Evolutionary conservation across 768 basidiomycete genomes (phyloP), one percentile per base, ranked within the genome.

Genomic region (button mushroom (Agaricus bisporus)): DNA sequence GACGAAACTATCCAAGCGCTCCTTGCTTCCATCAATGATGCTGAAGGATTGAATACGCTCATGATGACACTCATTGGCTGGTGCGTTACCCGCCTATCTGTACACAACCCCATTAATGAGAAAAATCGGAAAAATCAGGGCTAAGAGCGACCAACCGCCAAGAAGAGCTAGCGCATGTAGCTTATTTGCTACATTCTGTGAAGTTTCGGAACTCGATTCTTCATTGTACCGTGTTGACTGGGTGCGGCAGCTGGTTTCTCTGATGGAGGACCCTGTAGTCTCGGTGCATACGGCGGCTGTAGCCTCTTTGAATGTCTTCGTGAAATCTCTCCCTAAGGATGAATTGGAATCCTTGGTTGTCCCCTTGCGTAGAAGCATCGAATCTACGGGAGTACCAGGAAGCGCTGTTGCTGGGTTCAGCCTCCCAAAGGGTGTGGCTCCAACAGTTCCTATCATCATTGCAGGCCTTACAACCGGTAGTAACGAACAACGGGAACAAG

Each of bases 401-500:
- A 73, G 75, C 17, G 71, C 70, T 5, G 91, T 98, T 4, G 86
- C 92, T 6, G 95, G 97, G 3, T 94, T 95, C 77, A 85, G 82
- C 51, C 72, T 89, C 11, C 78, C 82, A 12, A 95, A 93, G 66
- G 94, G 93, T 70, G 64, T 94, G 20, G 78, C 88, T 18, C 86
- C 93, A 0, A 76, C 85, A 5, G 87, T 97, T 0, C 91, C 91
- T 1, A 83, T 95, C 62, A 83, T 95, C 65, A 86, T 95, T 41
- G 88, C 91, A 3, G 95, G 95, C 60, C 86, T 98, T 35, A 92
- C 94, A 0, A 89, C 86, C 3, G 95, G 95, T 35, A 98, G 82
- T 66, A 95, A 95, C 68, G 95, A 98, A 56, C 92, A 93, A 63
- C 78, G 91, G 60, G 97, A 98, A 68, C 88, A 95, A 60, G 95